Evolutionary conservation across 2,329 filamentous ascomycete species (phyloP).

Genomic region (Daldinia eschscholtzii): DNA sequence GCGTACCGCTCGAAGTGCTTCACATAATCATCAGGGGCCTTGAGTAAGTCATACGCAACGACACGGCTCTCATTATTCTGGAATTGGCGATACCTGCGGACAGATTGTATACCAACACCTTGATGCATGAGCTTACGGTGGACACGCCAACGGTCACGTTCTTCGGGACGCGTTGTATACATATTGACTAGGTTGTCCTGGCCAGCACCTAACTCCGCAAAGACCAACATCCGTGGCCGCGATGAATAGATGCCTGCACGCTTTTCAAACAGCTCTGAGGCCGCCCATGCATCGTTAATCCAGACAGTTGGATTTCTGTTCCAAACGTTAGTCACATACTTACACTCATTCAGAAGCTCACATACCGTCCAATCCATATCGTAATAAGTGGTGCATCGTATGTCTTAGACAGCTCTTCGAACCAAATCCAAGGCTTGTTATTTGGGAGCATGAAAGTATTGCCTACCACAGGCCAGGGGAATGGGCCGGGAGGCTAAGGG

Average conservation of each 20-base stretch:
- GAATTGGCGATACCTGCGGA: slow-evolving; percentile 64
- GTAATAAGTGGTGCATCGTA: slow-evolving; percentile 65
- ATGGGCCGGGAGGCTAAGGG: slow-evolving; percentile 64
- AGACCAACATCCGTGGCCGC: slow-evolving; percentile 63
- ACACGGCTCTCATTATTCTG: slow-evolving; percentile 70
- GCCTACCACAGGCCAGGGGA: slow-evolving; percentile 66
- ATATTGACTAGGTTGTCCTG: slow-evolving; percentile 61
- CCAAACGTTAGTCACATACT: slow-evolving; percentile 20
- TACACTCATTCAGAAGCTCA: neutral
- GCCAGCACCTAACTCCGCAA: slow-evolving; percentile 60
- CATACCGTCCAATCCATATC: slow-evolving; percentile 66
- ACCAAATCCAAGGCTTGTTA: slow-evolving; percentile 69
- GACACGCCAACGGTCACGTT: slow-evolving; percentile 59
- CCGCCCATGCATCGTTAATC: slow-evolving; percentile 63
- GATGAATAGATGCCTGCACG: slow-evolving; percentile 64
- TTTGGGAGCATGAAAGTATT: slow-evolving; percentile 68
- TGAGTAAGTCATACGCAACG: slow-evolving; percentile 64
- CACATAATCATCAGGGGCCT: slow-evolving; percentile 61
- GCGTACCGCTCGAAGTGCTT: slow-evolving; percentile 67
- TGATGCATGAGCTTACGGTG: slow-evolving; percentile 66
- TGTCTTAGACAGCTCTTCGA: slow-evolving; percentile 64
- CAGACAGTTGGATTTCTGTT: slow-evolving; percentile 58
- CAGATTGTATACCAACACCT: slow-evolving; percentile 67
- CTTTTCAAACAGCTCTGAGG: slow-evolving; percentile 68
- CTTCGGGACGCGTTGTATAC: slow-evolving; percentile 55